Conservation (phyloP, 129 eudicot genomes). For the Saposhnikovia divaricata region DNA sequence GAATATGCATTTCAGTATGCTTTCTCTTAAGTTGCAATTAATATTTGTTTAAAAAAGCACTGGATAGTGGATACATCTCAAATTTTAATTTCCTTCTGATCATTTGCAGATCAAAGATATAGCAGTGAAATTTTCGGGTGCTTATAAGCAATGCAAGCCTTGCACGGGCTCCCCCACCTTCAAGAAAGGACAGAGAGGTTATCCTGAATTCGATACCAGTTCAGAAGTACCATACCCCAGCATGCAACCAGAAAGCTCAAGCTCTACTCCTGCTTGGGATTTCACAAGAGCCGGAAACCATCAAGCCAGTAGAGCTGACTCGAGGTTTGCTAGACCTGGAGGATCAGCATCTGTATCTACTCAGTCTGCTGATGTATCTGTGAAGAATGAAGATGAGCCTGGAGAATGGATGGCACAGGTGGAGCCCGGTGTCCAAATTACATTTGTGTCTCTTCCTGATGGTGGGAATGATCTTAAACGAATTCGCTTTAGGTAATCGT, state of each 20-base stretch:
- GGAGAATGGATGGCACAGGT: slow-evolving; percentile 59
- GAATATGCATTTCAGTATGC: neutral
- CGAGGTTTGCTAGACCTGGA: slow-evolving; percentile 39
- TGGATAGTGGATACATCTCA: neutral
- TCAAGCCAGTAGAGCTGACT: slow-evolving; percentile 18
- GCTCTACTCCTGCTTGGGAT: slow-evolving; percentile 61
- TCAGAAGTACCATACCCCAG: slow-evolving; percentile 53
- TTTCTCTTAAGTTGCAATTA: neutral
- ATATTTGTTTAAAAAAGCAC: neutral
- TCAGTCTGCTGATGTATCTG: slow-evolving; percentile 50
- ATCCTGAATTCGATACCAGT: slow-evolving; percentile 56
- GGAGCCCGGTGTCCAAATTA: slow-evolving; percentile 47
- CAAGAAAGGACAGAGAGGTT: slow-evolving; percentile 48
- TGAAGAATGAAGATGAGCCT: slow-evolving; percentile 40
- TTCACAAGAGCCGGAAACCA: slow-evolving; percentile 34
- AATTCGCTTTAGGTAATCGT: slow-evolving; percentile 38
- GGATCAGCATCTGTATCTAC: slow-evolving; percentile 57
- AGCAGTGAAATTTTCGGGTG: slow-evolving; percentile 42
- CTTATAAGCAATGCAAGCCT: slow-evolving; percentile 31
- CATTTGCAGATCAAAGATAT: slow-evolving; percentile 43
- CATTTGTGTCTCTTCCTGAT: slow-evolving; percentile 38
- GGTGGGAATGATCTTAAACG: slow-evolving; percentile 49
- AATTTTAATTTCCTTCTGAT: neutral
- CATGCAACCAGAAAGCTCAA: slow-evolving; percentile 35
- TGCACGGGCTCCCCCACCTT: slow-evolving; percentile 15